Base-by-base conservation (phyloP, 176 grass and related monocot species). In the Tuctoria greenei region DNA sequence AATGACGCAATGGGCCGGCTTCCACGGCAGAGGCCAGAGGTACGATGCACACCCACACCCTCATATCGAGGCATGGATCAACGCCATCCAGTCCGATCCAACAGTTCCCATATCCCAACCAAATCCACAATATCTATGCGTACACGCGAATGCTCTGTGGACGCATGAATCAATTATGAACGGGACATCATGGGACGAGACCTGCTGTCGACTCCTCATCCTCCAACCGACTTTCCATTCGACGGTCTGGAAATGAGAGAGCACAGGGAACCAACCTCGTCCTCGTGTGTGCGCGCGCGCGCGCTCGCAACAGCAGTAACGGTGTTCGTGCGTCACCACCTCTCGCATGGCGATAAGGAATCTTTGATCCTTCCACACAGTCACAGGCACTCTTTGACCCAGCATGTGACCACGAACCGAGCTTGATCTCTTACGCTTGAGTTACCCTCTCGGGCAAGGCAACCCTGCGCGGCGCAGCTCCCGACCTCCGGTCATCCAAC, bases 401-500 rank as follows among this genome's bases (percentile, higher is more conserved):
- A 45, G 45, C 66, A 57, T 57, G 64, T 73, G 69, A 65, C 69
- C 51, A 68, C 24, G 16, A 28, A 41, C 14, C 8, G 16, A 49
- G 17, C 66, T 24, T 42, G 1, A 4, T 57, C 54, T 54, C 50
- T 54, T 21, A 10, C 51, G 8, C 7, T 10, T 8, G 36, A 16
- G 65, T 61, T 49, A 13, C 12, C 52, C 65, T 70, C 66, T 60
- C 28, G 11, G 64, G 51, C 38, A 79, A 79, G 77, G 77, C 77
- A 61, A 59, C 24, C 67, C 51, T 10, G 16, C n/a, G 23, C 38
- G 5, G 35, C 24, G 10, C 59, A 2, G 31, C 31, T 31, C 31
- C 31, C 31, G 31, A 31, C 3, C 31, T 31, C 31, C 31, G 3
- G 31, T 31, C 31, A 31, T 45, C 18, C 54, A 57, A 25, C 54